Percentiles rank a stretch among this genome's conserved stretches.
phyloP scores from a whole-genome alignment of 2,329 filamentous ascomycete species.

The Apiospora rasikravindrae region DNA sequence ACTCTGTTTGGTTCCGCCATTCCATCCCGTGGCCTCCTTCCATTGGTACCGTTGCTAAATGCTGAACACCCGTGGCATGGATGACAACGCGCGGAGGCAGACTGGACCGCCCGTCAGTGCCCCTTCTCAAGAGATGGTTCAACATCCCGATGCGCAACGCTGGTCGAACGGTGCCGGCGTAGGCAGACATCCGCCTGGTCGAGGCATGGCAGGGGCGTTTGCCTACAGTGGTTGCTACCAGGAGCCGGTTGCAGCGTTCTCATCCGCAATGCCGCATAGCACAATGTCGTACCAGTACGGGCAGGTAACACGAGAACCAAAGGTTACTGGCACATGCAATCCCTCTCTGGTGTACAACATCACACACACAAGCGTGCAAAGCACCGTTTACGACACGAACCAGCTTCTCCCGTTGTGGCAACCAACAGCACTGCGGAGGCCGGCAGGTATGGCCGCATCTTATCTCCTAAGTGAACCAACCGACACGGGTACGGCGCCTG shows the following conservation, averaged over 20 bases:
- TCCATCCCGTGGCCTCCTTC: too few relatives aligned
- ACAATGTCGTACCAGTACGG: constrained; percentile 61
- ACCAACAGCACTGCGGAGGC: constrained; percentile 68
- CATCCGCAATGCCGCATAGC: constrained; percentile 61
- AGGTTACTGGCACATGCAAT: constrained; percentile 70
- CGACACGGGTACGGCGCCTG: constrained; percentile 63
- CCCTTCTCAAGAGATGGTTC: constrained; percentile 57
- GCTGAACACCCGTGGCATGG: constrained; percentile 67
- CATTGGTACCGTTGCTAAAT: too few relatives aligned
- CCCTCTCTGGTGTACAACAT: constrained; percentile 82
- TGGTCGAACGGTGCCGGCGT: constrained; percentile 47
- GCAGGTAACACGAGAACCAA: too few relatives aligned
- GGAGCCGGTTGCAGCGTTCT: constrained; percentile 56
- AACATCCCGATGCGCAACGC: constrained; percentile 55
- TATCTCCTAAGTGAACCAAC: constrained; percentile 69
- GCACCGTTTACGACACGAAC: constrained; percentile 75
- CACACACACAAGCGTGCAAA: constrained; percentile 63
- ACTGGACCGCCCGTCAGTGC: constrained; percentile 73
- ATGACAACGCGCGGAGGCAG: constrained; percentile 78
- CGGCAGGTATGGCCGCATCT: constrained; percentile 62
- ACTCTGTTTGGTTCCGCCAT: not conserved
- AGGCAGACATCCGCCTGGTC: constrained; percentile 52
- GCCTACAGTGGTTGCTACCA: constrained; percentile 66
- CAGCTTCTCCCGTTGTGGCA: constrained; percentile 78
- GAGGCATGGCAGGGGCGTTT: constrained; percentile 60